Percentiles rank a stretch among this genome's conserved stretches.
Conservation (phyloP, 345 rosid species). For the Kernera saxatilis region DNA sequence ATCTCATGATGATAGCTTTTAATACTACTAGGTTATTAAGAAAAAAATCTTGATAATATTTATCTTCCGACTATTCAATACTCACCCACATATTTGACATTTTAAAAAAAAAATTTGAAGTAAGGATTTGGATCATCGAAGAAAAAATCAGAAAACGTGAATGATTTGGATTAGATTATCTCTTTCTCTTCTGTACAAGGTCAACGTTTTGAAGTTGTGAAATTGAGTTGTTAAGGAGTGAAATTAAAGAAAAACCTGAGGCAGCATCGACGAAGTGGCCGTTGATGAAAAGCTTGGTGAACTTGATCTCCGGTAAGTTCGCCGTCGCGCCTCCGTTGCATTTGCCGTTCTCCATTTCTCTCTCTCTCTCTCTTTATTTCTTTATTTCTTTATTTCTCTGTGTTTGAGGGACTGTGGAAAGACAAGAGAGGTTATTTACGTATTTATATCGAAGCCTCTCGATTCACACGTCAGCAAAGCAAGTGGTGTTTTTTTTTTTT, state of each 20-base stretch:
- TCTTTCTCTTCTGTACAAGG: neutral
- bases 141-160: neutral
- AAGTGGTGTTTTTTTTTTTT: constrained; percentile 4
- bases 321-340: constrained; percentile 32
- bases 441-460: constrained; percentile 19
- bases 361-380: neutral
- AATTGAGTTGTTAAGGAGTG: neutral
- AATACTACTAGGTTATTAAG: neutral
- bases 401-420: neutral
- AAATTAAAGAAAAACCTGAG: constrained; percentile 40
- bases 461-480: constrained; percentile 21
- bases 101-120: neutral
- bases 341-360: constrained; percentile 36
- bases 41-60: neutral
- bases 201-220: constrained; percentile 11
- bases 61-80: neutral
- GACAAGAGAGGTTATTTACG: constrained; percentile 6
- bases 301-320: constrained; percentile 47
- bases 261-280: constrained; percentile 57
- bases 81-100: neutral
- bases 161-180: neutral
- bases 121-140: neutral
- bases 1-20: neutral
- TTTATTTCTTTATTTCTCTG: neutral
- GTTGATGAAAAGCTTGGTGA: constrained; percentile 63